A percentile compares a stretch with the other conserved stretches of the same genome.
These are phyloP conservation scores for Yueomyces sp. DNA, from an alignment of 805 yeast genomes.

Conservation along the genomic window DNA sequence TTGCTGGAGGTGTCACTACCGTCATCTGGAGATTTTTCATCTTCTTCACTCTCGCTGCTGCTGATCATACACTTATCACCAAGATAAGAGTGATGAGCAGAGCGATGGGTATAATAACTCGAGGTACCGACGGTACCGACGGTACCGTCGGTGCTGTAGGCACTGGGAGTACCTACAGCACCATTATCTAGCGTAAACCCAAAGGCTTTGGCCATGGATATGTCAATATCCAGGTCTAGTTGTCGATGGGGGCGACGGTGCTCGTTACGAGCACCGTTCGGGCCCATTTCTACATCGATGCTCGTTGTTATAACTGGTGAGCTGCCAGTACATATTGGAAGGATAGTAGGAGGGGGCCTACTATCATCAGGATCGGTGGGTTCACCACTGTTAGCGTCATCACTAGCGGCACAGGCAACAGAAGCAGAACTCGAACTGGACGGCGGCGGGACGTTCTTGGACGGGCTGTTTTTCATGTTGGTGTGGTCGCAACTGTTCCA, in stretches of 20 bases:
- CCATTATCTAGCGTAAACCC: constrained; percentile 1
- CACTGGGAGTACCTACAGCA: background rate
- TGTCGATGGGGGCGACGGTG: background rate
- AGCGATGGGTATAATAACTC: too few species aligned
- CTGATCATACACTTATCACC: background rate
- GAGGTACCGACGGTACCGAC: background rate
- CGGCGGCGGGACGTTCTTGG: background rate
- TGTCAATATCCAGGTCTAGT: constrained; percentile 20
- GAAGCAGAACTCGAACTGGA: background rate
- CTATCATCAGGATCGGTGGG: constrained; percentile 36
- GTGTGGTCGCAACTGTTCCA: too few species aligned
- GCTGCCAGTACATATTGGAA: constrained; percentile 2
- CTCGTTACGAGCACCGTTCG: background rate
- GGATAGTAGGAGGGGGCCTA: constrained; percentile 27
- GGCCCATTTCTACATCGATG: background rate
- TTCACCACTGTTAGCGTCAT: constrained; percentile 24
- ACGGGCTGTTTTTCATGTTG: constrained; percentile 5
- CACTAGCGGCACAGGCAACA: constrained; percentile 13
- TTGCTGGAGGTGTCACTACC: constrained; percentile 5
- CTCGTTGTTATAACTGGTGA: background rate
- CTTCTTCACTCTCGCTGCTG: constrained; percentile 4
- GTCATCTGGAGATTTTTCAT: constrained; percentile 4
- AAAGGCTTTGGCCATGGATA: constrained; percentile 25
- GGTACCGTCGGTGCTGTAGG: constrained; percentile 1
- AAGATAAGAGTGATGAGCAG: too few species aligned